Evolutionary conservation across 2,329 filamentous ascomycete species (phyloP).

Genomic region (Diaporthe ampelina): DNA sequence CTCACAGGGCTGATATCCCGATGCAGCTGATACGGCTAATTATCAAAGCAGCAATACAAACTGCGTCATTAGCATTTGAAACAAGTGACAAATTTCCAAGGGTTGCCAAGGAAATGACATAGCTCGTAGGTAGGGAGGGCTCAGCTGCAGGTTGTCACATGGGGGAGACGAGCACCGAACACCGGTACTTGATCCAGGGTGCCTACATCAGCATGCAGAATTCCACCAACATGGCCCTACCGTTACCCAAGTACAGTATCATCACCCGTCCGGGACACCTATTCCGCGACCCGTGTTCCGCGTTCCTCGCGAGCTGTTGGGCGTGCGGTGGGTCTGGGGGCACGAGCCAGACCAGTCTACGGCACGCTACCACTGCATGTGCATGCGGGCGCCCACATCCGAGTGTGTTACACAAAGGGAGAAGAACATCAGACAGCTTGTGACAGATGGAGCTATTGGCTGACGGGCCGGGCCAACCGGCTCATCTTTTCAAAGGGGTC

Average conservation of each 20-base stretch:
- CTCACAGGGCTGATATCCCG: too few species aligned
- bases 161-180: neutral
- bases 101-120: too few species aligned
- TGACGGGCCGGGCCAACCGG: conserved; percentile 12
- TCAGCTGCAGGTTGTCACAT: neutral
- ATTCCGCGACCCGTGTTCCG: neutral
- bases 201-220: neutral
- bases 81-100: too few species aligned
- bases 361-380: neutral
- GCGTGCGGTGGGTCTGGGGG: neutral
- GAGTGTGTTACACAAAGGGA: neutral
- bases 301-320: neutral
- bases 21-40: too few species aligned
- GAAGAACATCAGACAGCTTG: neutral
- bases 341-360: neutral
- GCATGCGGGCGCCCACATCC: neutral
- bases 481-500: neutral
- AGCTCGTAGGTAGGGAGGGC: neutral
- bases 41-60: too few species aligned
- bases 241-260: neutral
- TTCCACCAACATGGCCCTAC: neutral
- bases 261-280: neutral
- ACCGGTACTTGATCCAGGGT: neutral
- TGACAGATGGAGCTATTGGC: conserved; percentile 2
- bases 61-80: neutral